Conservation (phyloP, 2,329 filamentous ascomycete genomes). For the Clarireedia hainanense region DNA sequence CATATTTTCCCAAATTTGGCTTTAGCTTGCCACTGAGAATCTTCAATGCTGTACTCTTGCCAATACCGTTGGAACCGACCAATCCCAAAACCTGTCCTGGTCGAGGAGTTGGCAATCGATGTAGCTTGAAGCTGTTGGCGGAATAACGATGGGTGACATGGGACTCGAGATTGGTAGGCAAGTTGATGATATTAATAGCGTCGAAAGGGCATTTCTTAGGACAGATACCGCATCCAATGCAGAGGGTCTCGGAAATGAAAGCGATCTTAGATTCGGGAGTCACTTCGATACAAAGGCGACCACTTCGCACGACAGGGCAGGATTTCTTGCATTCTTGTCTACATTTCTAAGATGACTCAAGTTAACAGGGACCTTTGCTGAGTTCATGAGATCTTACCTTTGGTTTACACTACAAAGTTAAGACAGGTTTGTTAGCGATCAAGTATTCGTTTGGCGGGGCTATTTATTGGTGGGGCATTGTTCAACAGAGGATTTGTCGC, state of each 20-base stretch:
- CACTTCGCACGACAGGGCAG: slow-evolving; percentile 92
- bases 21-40: slow-evolving; percentile 98
- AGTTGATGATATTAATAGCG: slow-evolving; percentile 99
- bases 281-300: slow-evolving; percentile 97
- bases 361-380: slow-evolving; percentile 11
- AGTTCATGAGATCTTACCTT: slow-evolving; percentile 48
- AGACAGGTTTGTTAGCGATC: slow-evolving; percentile 33
- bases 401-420: slow-evolving; percentile 64
- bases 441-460: slow-evolving; percentile 14
- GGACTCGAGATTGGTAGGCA: slow-evolving; percentile 97
- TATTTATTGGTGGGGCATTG: slow-evolving; percentile 34
- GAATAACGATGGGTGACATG: slow-evolving; percentile 98
- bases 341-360: slow-evolving; percentile 64
- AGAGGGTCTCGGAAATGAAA: slow-evolving; percentile 93
- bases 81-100: slow-evolving; percentile 93
- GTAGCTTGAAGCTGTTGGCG: slow-evolving; percentile 99
- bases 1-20: slow-evolving; percentile 89
- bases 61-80: slow-evolving; percentile 99
- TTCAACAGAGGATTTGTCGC: slow-evolving; percentile 30
- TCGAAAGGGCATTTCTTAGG: slow-evolving; percentile 98
- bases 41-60: slow-evolving; percentile 99
- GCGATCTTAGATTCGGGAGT: slow-evolving; percentile 81
- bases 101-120: slow-evolving; percentile 89
- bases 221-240: slow-evolving; percentile 98
- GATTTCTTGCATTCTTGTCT: slow-evolving; percentile 99